A percentile compares a stretch with the other conserved stretches of the same genome.
These are phyloP conservation scores for Botryotinia globosa DNA, from an alignment of 2,329 filamentous ascomycete genomes.

Conservation along the genomic window DNA sequence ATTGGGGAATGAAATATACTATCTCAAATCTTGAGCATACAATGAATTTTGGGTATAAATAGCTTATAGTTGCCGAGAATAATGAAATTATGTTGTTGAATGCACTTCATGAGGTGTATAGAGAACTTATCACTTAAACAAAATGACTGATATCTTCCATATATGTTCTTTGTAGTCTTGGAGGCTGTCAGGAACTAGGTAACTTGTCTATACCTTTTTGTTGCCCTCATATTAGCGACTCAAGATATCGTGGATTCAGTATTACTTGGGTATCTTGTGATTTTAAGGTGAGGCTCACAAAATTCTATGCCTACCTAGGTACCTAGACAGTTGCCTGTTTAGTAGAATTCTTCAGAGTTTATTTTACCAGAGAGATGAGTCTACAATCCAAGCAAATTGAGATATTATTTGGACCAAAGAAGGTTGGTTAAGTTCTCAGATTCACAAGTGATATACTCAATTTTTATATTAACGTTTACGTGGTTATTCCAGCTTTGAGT, in stretches of 20 bases:
- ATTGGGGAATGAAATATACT: not conserved
- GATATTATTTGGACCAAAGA: not conserved
- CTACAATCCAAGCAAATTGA: rapidly evolving
- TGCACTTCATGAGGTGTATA: not conserved
- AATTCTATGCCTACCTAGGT: not conserved
- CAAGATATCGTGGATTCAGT: not conserved
- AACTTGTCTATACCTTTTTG: rapidly evolving
- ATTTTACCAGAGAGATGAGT: not conserved
- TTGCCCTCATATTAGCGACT: not conserved
- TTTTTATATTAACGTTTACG: not conserved
- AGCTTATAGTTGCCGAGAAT: not conserved
- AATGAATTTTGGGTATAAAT: not conserved
- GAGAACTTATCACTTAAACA: not conserved
- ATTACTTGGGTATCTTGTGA: not conserved
- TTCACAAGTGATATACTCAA: not conserved
- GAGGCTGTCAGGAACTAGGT: not conserved
- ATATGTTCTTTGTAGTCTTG: rapidly evolving
- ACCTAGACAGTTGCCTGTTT: not conserved
- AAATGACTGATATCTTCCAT: not conserved
- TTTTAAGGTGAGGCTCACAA: not conserved
- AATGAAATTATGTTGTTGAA: not conserved
- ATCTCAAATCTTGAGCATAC: not conserved
- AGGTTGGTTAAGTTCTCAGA: not conserved
- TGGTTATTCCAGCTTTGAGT: not conserved
- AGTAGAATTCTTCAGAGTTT: not conserved